Evolutionary conservation across 1,284 basidiomycete species (phyloP), one percentile per base, ranked within the genome.

Genomic region (Meripilus lineatus): DNA sequence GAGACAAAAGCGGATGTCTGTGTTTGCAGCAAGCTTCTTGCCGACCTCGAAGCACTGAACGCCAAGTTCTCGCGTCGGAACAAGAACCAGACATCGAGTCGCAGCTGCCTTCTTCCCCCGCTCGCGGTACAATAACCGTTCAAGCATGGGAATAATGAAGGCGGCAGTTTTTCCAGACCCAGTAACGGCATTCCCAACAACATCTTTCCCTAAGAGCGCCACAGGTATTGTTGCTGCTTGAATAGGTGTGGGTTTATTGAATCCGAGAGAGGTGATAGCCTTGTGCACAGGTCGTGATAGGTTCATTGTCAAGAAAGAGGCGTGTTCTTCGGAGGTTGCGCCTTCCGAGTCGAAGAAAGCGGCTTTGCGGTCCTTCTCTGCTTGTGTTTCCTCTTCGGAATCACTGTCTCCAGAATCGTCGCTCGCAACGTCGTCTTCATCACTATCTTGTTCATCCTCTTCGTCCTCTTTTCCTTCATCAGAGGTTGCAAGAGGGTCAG

Each of bases 81-180:
- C 91, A 37, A 98, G 80, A 17, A 98, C 75, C 21, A 97, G 78
- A 58, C 95, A 96, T 46, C 95, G 77, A n/a, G 89, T 94, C n/a
- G 90, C 90, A 34, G 88, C 84, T 6, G 89, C 84, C 51, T 79
- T 84, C 61, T 82, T 89, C 20, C 88, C 86, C 51, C 88, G 83
- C 55, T 95, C 90, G 46, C 93, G 78, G 62, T 93, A 95, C 47
- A 93, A 68, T 34, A 98, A 72, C 50, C 94, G 84, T 58, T 98
- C 94, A 32, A 98, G 69, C 64, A 96, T 88, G 32, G 94, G 94
- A 49, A 98, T 84, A 61, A 89, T 86, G 69, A 97, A 98, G 8
- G 95, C 94, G 8, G 92, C 93, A 1, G 94, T 98, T 70, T 98
- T 98, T 51, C 94, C 94, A 4, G 91, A 95, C 51, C 94, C 94